These are phyloP conservation scores for Penicillium coffeae DNA, from an alignment of 495 filamentous ascomycete genomes.

Conservation along the genomic window DNA sequence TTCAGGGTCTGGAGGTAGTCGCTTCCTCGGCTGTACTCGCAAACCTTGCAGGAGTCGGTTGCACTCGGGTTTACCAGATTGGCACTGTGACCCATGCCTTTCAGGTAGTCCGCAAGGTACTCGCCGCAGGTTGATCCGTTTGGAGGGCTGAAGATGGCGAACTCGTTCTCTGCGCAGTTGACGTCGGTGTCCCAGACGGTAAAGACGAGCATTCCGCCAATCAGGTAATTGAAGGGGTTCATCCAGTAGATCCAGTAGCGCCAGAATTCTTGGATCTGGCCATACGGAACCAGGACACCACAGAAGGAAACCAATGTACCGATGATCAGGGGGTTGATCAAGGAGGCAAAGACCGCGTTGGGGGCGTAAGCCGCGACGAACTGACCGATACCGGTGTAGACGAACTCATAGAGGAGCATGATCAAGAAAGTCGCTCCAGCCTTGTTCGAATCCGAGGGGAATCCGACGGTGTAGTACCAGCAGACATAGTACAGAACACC, in stretches of 20 bases:
- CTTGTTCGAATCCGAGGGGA: constrained; percentile 35
- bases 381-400: constrained; percentile 57
- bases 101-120: constrained; percentile 53
- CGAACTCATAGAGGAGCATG: constrained; percentile 51
- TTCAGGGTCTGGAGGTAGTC: constrained; percentile 39
- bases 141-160: constrained; percentile 52
- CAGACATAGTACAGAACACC: constrained; percentile 47
- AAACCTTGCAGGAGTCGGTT: constrained; percentile 56
- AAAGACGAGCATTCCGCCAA: constrained; percentile 55
- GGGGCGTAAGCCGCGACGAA: constrained; percentile 58
- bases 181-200: constrained; percentile 54
- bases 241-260: constrained; percentile 75
- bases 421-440: constrained; percentile 56
- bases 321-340: constrained; percentile 54
- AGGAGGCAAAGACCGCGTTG: constrained; percentile 51
- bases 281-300: constrained; percentile 39
- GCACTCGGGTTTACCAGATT: constrained; percentile 51
- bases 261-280: constrained; percentile 55
- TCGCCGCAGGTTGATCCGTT: constrained; percentile 48
- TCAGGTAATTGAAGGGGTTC: constrained; percentile 67
- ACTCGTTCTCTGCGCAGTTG: constrained; percentile 55
- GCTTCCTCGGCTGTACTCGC: constrained; percentile 40
- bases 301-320: constrained; percentile 56
- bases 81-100: constrained; percentile 42
- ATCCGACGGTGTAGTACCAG: constrained; percentile 49